Percentiles rank a stretch among this genome's conserved stretches.
phyloP scores from a whole-genome alignment of 1,284 basidiomycete genomes.

The Porogramme epimiltina region DNA sequence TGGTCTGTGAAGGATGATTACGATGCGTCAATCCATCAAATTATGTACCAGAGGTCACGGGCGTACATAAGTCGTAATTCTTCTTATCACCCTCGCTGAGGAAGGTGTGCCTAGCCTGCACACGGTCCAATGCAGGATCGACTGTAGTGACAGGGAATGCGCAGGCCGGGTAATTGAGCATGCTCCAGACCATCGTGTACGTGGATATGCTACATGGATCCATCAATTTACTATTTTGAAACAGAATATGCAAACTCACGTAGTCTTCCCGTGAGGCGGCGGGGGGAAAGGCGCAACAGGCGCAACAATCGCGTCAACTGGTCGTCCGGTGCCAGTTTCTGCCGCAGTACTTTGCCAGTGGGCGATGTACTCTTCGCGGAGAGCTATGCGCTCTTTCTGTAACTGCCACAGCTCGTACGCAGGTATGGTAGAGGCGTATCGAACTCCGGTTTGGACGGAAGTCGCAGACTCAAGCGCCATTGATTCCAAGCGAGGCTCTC shows the following conservation, averaged over 20 bases:
- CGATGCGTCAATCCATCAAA: neutral
- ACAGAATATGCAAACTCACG: constrained; percentile 33
- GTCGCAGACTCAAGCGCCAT: constrained; percentile 33
- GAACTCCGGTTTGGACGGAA: constrained; percentile 15
- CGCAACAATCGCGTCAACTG: constrained; percentile 64
- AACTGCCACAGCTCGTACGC: constrained; percentile 61
- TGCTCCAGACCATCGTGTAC: constrained; percentile 63
- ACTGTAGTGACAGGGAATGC: constrained; percentile 69
- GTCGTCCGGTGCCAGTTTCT: constrained; percentile 58
- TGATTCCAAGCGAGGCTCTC: constrained; percentile 36
- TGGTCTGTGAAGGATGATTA: constrained; percentile 37
- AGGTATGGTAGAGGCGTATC: constrained; percentile 22
- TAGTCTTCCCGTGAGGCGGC: constrained; percentile 53
- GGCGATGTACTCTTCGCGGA: constrained; percentile 53
- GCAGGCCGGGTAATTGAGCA: constrained; percentile 70
- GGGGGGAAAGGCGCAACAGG: constrained; percentile 55
- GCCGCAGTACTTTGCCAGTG: constrained; percentile 54
- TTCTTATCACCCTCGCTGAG: neutral
- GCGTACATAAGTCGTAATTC: constrained; percentile 48
- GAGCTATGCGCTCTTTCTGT: constrained; percentile 44
- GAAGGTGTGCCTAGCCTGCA: constrained; percentile 4
- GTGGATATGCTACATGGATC: constrained; percentile 16
- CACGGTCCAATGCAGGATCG: constrained; percentile 42
- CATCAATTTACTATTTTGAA: too few relatives aligned
- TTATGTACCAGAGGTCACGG: neutral